Percentiles rank a stretch among this genome's conserved stretches.
These are phyloP conservation scores for Circinella umbellata DNA, from an alignment of 371 early-diverging fungal genomes.

Conservation along the genomic window DNA sequence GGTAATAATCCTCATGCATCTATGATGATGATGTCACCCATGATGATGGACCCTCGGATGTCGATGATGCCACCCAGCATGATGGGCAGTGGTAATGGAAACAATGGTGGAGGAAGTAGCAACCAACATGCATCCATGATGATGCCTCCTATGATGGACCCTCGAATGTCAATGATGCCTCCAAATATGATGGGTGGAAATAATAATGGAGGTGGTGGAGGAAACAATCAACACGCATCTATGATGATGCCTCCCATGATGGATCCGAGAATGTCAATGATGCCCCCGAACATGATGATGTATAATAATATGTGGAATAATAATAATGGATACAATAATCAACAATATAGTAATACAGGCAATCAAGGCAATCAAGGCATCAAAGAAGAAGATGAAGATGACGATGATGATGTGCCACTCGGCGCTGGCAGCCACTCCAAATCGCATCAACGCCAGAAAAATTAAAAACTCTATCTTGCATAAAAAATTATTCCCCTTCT, in stretches of 20 bases:
- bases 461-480: neutral
- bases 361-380: constrained; percentile 3
- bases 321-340: constrained; percentile 21
- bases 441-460: constrained; percentile 5
- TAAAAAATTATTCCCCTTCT: neutral
- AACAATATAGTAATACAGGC: neutral
- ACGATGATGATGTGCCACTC: constrained; percentile 42
- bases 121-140: constrained; percentile 11
- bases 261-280: constrained; percentile 40
- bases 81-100: constrained; percentile 14
- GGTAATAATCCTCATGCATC: constrained; percentile 23
- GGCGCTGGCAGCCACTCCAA: constrained; percentile 14
- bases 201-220: constrained; percentile 1
- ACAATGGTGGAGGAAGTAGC: constrained; percentile 4
- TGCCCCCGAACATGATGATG: constrained; percentile 28
- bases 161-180: constrained; percentile 36
- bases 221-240: constrained; percentile 13
- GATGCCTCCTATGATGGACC: constrained; percentile 39
- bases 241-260: constrained; percentile 40
- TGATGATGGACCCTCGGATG: constrained; percentile 47
- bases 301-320: constrained; percentile 32
- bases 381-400: constrained; percentile 29
- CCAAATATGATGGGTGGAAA: constrained; percentile 17
- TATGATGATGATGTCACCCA: constrained; percentile 22
- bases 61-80: constrained; percentile 33